Evolutionary conservation across 176 grass and related monocot genomes (phyloP).

Genomic region (Zizania latifolia): DNA sequence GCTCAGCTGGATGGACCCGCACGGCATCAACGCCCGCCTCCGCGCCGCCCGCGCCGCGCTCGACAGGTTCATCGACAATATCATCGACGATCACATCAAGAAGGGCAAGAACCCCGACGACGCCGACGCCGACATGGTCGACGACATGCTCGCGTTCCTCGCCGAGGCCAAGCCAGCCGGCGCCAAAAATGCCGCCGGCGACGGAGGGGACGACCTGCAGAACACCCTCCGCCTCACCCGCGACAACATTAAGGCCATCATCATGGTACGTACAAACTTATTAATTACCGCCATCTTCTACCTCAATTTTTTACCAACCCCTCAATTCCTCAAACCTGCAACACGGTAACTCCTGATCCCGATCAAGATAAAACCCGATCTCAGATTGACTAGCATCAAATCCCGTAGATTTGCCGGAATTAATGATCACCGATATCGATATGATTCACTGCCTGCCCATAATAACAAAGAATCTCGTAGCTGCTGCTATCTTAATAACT

Average conservation of each 20-base stretch:
- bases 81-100: conserved; percentile 78
- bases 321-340: too few species aligned
- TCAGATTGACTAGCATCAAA: too few species aligned
- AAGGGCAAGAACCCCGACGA: conserved; percentile 44
- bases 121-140: conserved; percentile 75
- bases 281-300: background rate
- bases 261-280: conserved; percentile 63
- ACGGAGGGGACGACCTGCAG: conserved; percentile 47
- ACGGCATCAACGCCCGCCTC: conserved; percentile 58
- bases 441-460: too few species aligned
- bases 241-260: conserved; percentile 84
- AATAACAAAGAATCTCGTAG: too few species aligned
- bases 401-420: too few species aligned
- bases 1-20: conserved; percentile 64
- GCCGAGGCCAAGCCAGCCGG: background rate
- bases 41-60: conserved; percentile 44
- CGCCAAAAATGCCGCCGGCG: background rate
- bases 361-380: background rate
- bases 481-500: too few species aligned
- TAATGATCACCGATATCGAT: too few species aligned
- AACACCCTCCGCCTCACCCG: conserved; percentile 59
- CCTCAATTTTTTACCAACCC: background rate
- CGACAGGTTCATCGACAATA: conserved; percentile 80
- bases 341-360: too few species aligned
- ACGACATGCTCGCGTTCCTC: conserved; percentile 83